Percentiles rank a stretch among this genome's conserved stretches.
These are phyloP conservation scores for Spathaspora passalidarum DNA, from an alignment of 805 yeast genomes.

Conservation along the genomic window DNA sequence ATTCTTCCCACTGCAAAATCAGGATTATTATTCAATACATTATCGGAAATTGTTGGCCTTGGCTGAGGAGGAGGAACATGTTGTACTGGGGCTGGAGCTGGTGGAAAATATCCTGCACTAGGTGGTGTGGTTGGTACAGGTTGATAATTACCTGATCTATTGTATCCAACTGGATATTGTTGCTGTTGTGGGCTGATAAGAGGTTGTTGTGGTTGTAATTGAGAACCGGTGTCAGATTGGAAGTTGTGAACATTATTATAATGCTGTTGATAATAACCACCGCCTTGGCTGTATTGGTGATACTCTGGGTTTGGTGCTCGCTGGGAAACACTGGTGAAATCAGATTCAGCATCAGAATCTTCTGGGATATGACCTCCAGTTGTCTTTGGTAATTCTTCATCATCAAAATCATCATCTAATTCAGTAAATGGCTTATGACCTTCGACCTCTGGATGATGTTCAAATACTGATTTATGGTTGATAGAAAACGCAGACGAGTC, in stretches of 20 bases:
- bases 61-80: conserved; percentile 8
- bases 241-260: conserved; percentile 15
- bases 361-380: conserved; percentile 1
- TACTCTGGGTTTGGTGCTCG: conserved; percentile 66
- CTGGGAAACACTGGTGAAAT: conserved; percentile 77
- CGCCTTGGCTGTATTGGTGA: conserved; percentile 2
- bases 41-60: conserved; percentile 35
- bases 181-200: conserved; percentile 16
- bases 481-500: neutral
- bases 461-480: conserved; percentile 27
- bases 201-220: conserved; percentile 17
- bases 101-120: conserved; percentile 16
- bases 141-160: too few relatives aligned
- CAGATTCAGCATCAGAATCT: conserved; percentile 50
- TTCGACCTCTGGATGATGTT: conserved; percentile 44
- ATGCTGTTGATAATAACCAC: conserved; percentile 13
- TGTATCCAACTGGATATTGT: conserved; percentile 6
- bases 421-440: conserved; percentile 47
- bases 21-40: conserved; percentile 37
- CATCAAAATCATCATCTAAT: conserved; percentile 22
- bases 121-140: conserved; percentile 12
- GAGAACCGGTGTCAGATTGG: conserved; percentile 14
- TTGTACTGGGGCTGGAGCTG: conserved; percentile 6
- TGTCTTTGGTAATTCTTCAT: conserved; percentile 2
- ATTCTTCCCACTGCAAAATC: conserved; percentile 26